These are phyloP conservation scores for Cotoneaster glaucophyllus DNA, from an alignment of 306 rosid genomes.

Conservation along the genomic window DNA sequence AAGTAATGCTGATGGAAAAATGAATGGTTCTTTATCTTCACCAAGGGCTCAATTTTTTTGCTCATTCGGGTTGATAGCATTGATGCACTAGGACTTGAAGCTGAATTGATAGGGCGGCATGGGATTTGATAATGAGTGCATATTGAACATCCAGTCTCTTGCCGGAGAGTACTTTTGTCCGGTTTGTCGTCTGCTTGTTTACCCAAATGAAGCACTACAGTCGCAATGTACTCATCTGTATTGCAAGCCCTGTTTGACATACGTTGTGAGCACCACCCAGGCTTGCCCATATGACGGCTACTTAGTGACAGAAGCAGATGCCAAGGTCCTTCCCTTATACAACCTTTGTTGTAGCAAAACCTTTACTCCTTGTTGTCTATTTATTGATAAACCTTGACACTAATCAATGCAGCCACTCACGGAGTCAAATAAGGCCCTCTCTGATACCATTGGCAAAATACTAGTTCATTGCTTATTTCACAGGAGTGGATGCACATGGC, in stretches of 20 bases:
- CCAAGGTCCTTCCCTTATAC: constrained; percentile 54
- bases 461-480: constrained; percentile 89
- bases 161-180: constrained; percentile 99
- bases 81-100: constrained; percentile 41
- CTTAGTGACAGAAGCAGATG: constrained; percentile 85
- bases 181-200: constrained; percentile 85
- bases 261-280: constrained; percentile 65
- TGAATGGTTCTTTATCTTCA: background rate
- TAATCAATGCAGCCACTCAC: constrained; percentile 63
- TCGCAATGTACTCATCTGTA: constrained; percentile 94
- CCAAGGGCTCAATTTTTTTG: background rate
- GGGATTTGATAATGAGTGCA: constrained; percentile 99
- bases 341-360: background rate
- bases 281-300: constrained; percentile 99
- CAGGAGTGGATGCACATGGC: constrained; percentile 96
- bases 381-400: background rate
- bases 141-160: constrained; percentile 86
- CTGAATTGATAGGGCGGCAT: constrained; percentile 27
- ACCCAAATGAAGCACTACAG: constrained; percentile 89
- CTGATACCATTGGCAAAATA: constrained; percentile 86
- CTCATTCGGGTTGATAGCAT: constrained; percentile 24
- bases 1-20: background rate
- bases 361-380: background rate
- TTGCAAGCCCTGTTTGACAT: constrained; percentile 91
- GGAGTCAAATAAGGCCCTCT: constrained; percentile 72